A percentile compares a stretch with the other conserved stretches of the same genome.
phyloP scores from a whole-genome alignment of 805 yeast genomes.

The Candida ponderosae region DNA sequence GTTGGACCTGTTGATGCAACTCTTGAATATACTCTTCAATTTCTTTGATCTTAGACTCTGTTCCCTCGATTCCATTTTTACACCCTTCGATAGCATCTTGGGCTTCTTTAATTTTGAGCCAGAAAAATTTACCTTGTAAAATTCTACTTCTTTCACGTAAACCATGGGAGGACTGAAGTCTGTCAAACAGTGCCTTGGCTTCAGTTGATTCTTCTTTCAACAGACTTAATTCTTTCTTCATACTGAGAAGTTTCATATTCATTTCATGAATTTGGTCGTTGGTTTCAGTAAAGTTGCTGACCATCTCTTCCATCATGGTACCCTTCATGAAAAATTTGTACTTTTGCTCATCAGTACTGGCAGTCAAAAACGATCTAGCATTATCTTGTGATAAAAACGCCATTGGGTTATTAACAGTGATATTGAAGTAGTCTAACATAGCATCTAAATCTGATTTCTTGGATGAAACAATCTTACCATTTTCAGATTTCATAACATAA shows the following conservation, averaged over 20 bases:
- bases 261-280: conserved; percentile 27
- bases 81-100: conserved; percentile 5
- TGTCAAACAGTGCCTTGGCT: conserved; percentile 31
- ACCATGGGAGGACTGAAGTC: conserved; percentile 32
- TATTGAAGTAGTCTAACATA: conserved; percentile 62
- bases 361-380: conserved; percentile 83
- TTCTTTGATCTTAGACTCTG: background rate
- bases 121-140: conserved; percentile 39
- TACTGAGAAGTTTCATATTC: conserved; percentile 29
- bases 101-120: conserved; percentile 29
- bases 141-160: conserved; percentile 29
- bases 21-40: conserved; percentile 2
- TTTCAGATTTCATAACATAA: conserved; percentile 47
- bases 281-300: conserved; percentile 40
- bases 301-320: conserved; percentile 62
- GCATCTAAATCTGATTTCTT: conserved; percentile 61
- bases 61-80: conserved; percentile 3
- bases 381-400: conserved; percentile 90
- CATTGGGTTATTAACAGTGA: conserved; percentile 85
- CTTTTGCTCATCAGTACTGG: conserved; percentile 64
- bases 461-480: conserved; percentile 45
- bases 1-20: conserved; percentile 1
- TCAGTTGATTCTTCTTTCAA: conserved; percentile 33
- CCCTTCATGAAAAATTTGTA: conserved; percentile 77
- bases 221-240: conserved; percentile 29